These are phyloP conservation scores for Kuraishia capsulata DNA, from an alignment of 805 yeast species.

Conservation along the genomic window DNA sequence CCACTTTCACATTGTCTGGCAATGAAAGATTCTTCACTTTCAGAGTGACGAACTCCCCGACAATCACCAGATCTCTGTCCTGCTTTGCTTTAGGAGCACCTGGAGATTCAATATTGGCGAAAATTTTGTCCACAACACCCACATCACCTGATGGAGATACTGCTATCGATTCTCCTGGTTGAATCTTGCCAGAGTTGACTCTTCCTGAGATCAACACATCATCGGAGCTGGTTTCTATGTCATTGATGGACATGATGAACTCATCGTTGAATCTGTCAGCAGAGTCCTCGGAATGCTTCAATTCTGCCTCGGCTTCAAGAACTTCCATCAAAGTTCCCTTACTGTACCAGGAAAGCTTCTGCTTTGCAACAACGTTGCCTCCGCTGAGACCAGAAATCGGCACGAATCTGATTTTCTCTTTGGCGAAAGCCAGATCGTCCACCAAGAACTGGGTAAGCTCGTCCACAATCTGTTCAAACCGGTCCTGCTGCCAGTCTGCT, in stretches of 20 bases:
- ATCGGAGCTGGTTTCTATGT: conserved; percentile 43
- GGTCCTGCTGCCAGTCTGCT: conserved; percentile 42
- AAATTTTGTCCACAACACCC: conserved; percentile 30
- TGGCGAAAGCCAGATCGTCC: conserved; percentile 41
- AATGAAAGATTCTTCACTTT: conserved; percentile 25
- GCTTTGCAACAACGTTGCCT: conserved; percentile 44
- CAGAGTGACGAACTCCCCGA: conserved; percentile 47
- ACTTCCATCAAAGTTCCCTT: conserved; percentile 26
- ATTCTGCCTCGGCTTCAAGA: conserved; percentile 25
- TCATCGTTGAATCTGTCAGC: conserved; percentile 8
- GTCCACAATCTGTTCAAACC: conserved; percentile 41
- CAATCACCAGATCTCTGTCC: conserved; percentile 28
- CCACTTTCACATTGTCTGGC: conserved; percentile 42
- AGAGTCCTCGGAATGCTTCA: conserved; percentile 7
- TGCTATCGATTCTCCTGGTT: conserved; percentile 58
- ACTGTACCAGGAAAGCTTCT: conserved; percentile 35
- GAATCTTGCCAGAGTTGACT: conserved; percentile 57
- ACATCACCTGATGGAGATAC: conserved; percentile 42
- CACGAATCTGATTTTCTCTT: conserved; percentile 34
- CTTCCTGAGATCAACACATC: conserved; percentile 55
- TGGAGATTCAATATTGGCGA: conserved; percentile 14
- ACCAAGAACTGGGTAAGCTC: conserved; percentile 42
- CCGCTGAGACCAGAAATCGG: conserved; percentile 70
- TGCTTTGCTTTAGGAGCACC: conserved; percentile 13
- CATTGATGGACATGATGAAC: conserved; percentile 51